Conservation (phyloP, 2,329 filamentous ascomycete genomes). For the Cytospora piceae region DNA sequence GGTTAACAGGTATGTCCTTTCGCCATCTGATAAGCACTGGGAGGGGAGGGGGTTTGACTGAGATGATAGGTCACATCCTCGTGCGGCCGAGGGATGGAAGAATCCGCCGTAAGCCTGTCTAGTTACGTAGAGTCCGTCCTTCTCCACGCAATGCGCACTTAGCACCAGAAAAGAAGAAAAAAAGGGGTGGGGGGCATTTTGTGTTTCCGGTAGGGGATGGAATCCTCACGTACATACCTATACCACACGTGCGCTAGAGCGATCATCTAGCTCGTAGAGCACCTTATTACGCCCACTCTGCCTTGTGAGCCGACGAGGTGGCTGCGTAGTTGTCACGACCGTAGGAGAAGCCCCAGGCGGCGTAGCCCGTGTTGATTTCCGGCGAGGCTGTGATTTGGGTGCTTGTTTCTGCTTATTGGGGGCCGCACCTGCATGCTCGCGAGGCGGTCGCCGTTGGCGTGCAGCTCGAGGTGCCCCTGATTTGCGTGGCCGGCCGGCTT, state of each 20-base stretch:
- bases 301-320: conserved; percentile 1
- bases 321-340: background rate
- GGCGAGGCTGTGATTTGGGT: conserved; percentile 5
- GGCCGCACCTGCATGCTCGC: conserved; percentile 1
- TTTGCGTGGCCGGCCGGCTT: background rate
- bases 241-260: background rate
- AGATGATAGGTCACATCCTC: background rate
- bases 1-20: background rate
- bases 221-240: background rate
- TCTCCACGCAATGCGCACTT: too few relatives aligned
- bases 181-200: background rate
- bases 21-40: background rate
- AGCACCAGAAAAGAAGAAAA: too few relatives aligned
- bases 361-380: background rate
- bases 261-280: conserved; percentile 6
- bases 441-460: background rate
- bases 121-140: background rate
- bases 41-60: background rate
- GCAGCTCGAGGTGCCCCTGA: background rate
- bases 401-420: background rate
- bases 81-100: background rate
- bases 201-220: background rate
- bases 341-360: background rate
- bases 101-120: background rate
- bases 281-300: conserved; percentile 6